Conservation (phyloP, 768 basidiomycete genomes). For the Termitomyces heimii region DNA sequence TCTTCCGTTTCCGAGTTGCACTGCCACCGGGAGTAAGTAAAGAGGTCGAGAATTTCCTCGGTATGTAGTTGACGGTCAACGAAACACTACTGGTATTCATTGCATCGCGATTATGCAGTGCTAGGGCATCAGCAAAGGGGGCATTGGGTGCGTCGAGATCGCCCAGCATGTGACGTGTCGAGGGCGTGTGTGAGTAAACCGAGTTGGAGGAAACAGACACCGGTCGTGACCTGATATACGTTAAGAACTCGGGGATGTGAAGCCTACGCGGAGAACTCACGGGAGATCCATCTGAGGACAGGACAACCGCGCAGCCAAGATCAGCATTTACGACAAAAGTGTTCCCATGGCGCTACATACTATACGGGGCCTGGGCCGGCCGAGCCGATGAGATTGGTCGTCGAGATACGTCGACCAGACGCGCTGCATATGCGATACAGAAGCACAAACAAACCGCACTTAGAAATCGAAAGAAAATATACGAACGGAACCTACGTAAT, state of each 20-base stretch:
- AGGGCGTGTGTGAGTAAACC: constrained; percentile 38
- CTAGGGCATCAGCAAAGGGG: constrained; percentile 25
- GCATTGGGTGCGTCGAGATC: constrained; percentile 23
- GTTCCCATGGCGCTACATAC: constrained; percentile 15
- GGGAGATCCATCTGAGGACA: constrained; percentile 11
- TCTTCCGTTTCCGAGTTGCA: constrained; percentile 18
- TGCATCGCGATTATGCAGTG: background rate
- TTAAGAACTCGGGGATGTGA: constrained; percentile 8
- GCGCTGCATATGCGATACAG: constrained; percentile 34
- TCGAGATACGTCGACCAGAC: constrained; percentile 51
- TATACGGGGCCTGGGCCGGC: constrained; percentile 5
- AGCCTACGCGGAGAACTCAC: constrained; percentile 6
- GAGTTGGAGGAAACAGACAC: constrained; percentile 35
- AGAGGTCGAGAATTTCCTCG: constrained; percentile 51
- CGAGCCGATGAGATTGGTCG: background rate
- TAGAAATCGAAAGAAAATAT: background rate
- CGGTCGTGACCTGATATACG: constrained; percentile 21
- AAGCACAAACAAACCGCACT: background rate
- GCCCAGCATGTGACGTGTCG: constrained; percentile 42
- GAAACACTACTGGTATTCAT: constrained; percentile 18
- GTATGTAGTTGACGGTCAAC: constrained; percentile 51
- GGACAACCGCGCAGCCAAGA: background rate
- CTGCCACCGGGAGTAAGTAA: constrained; percentile 30
- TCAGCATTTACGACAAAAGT: constrained; percentile 5
- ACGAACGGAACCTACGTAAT: background rate